A percentile compares a stretch with the other conserved stretches of the same genome.
phyloP scores from a whole-genome alignment of 106 monocot species.

The Iris macrosiphon region DNA sequence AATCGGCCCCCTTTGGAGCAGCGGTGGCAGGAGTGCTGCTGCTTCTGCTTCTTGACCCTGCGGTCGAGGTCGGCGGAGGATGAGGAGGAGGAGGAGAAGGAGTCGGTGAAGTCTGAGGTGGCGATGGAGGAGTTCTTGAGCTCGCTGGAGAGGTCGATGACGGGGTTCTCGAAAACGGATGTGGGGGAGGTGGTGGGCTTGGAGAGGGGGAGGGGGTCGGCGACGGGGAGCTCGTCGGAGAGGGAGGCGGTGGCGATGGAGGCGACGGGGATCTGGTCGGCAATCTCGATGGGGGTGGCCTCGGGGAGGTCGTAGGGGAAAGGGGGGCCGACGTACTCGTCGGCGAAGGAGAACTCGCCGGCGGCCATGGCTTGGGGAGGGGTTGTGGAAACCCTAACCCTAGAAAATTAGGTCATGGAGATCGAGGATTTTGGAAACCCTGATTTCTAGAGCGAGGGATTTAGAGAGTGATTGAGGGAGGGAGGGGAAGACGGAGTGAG shows the following conservation, averaged over 20 bases:
- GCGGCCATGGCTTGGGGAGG: constrained; percentile 1
- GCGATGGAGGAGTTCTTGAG: neutral
- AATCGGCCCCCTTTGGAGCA: constrained; percentile 65
- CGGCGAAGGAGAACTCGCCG: constrained; percentile 69
- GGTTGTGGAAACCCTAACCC: too few relatives aligned
- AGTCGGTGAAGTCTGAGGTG: neutral
- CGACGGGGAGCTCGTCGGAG: constrained; percentile 31
- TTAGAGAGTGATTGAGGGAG: too few relatives aligned
- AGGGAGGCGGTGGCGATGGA: constrained; percentile 26
- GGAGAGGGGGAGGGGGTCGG: constrained; percentile 34
- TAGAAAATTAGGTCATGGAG: too few relatives aligned
- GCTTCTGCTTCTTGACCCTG: too few relatives aligned
- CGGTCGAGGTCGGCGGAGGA: too few relatives aligned
- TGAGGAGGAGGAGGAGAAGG: too few relatives aligned
- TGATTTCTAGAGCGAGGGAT: too few relatives aligned
- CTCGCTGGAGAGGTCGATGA: neutral
- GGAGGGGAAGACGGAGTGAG: too few relatives aligned
- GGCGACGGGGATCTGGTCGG: constrained; percentile 79
- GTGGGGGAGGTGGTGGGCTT: constrained; percentile 26
- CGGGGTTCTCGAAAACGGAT: constrained; percentile 8
- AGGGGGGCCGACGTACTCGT: constrained; percentile 82
- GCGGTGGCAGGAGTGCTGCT: constrained; percentile 45
- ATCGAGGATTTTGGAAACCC: too few relatives aligned
- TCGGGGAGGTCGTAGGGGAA: constrained; percentile 67
- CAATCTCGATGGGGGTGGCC: constrained; percentile 77